Base-by-base conservation (phyloP, 176 grass and related monocot genomes). In the Avena atlantica region DNA sequence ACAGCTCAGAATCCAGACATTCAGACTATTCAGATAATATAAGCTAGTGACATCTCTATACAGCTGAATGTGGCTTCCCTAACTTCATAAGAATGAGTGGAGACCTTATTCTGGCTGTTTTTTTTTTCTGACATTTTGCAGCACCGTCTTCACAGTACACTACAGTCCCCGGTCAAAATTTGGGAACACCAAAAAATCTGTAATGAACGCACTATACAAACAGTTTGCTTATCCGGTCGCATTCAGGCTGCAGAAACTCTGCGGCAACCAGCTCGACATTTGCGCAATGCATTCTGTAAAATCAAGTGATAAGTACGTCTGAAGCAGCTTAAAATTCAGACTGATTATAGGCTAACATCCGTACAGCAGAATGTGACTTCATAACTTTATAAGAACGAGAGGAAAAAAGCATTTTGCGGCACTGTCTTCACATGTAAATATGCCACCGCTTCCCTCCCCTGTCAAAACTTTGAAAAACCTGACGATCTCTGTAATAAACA, bases 1-100 rank as follows among this genome's bases (percentile, higher is more conserved):
- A 0, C 37, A 40, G 37, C 37, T 40, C 37, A 40, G 5, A 40
- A 40, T 40, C 37, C 37, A 40, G 37, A 40, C 37, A 40, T 40
- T 6, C 37, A 40, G 37, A 40, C 37, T 40, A 0, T 25, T 10
- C 45, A 10, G 9, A 10, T 47, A 10, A 40, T 6, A 40, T 6
- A 29, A 29, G 29, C 29, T 29, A 29, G 29, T 29, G 29, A 2
- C 29, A 29, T 29, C 29, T 53, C 47, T 76, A 23, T 17, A 52
- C 73, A 31, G 73, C 23, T 9, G n/a, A 76, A 31, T 6, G 49
- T 9, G 74, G 11, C 73, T 17, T 5, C 8, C 37, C 37, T 40
- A 48, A 73, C 69, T 48, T 73, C 13, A 13, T 3, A 89, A 79
- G 55, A 53, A 88, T 29, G 62, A 62, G 55, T 47, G 29, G 36